Conservation (phyloP, 164 flowering plant genomes). For the Tinospora cordifolia region DNA sequence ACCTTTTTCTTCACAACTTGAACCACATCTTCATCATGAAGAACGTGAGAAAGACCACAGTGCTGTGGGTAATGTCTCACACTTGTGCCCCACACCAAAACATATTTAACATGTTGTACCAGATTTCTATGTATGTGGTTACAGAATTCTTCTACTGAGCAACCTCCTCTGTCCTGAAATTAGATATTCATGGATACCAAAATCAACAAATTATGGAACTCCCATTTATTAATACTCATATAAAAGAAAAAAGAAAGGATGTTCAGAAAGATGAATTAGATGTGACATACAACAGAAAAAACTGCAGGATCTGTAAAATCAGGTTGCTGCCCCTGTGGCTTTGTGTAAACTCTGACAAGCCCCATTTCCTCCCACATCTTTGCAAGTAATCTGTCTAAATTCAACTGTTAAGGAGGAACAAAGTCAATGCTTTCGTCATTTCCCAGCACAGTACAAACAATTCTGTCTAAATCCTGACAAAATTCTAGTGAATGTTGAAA, state of each 20-base stretch:
- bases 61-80: conserved; percentile 95
- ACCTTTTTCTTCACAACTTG: conserved; percentile 99
- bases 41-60: conserved; percentile 83
- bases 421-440: neutral
- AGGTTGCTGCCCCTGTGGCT: conserved; percentile 99
- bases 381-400: conserved; percentile 13
- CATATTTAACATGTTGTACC: conserved; percentile 89
- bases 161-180: conserved; percentile 91
- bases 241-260: neutral
- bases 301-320: conserved; percentile 92
- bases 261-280: neutral
- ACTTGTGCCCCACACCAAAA: conserved; percentile 92
- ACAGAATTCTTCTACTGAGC: conserved; percentile 90
- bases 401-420: conserved; percentile 2
- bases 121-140: conserved; percentile 89
- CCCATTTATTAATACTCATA: neutral
- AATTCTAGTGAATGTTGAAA: neutral
- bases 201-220: neutral
- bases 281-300: conserved; percentile 71
- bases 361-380: conserved; percentile 15
- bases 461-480: neutral
- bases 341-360: conserved; percentile 15
- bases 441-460: neutral
- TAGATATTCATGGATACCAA: neutral
- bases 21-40: conserved; percentile 95